A percentile compares a stretch with the other conserved stretches of the same genome.
phyloP scores from a whole-genome alignment of 352 stramenopile species.

The Stephanocyclus meneghinianus region DNA sequence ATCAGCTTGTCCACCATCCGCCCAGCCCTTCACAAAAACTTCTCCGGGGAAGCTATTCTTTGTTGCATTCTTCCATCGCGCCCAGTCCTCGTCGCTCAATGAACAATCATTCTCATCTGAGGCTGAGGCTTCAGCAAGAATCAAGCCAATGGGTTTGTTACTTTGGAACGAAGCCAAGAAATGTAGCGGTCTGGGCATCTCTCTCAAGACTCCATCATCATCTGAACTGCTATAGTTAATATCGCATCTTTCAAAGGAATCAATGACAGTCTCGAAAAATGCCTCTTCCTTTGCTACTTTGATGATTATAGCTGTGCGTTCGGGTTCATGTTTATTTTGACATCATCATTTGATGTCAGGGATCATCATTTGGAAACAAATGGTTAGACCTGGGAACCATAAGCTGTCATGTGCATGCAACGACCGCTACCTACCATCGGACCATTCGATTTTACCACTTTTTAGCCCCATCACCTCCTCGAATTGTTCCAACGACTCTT shows the following conservation, averaged over 20 bases:
- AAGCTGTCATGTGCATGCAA: too few relatives aligned
- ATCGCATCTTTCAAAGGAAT: conserved; percentile 57
- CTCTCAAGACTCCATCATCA: conserved; percentile 16
- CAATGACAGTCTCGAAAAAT: conserved; percentile 64
- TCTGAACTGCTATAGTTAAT: conserved; percentile 19
- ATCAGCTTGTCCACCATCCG: conserved; percentile 60
- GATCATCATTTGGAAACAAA: too few relatives aligned
- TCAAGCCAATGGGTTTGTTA: conserved; percentile 52
- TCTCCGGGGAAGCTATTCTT: conserved; percentile 60
- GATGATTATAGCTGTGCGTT: not conserved
- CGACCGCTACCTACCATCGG: not conserved
- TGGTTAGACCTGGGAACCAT: too few relatives aligned
- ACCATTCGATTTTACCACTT: conserved; percentile 30
- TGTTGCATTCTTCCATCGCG: conserved; percentile 58
- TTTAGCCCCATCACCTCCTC: conserved; percentile 38
- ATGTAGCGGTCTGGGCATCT: conserved; percentile 64
- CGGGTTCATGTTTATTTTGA: not conserved
- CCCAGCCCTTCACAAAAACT: conserved; percentile 71
- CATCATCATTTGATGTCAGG: not conserved
- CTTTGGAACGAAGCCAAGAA: conserved; percentile 75
- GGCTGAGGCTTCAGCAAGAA: conserved; percentile 59
- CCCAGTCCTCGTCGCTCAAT: conserved; percentile 35
- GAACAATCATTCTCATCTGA: conserved; percentile 15
- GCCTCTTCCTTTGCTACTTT: conserved; percentile 36
- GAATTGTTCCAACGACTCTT: conserved; percentile 41